These are phyloP conservation scores for Zygosaccharomyces pseudobailii DNA, from an alignment of 1,139 yeast genomes.

Conservation along the genomic window DNA sequence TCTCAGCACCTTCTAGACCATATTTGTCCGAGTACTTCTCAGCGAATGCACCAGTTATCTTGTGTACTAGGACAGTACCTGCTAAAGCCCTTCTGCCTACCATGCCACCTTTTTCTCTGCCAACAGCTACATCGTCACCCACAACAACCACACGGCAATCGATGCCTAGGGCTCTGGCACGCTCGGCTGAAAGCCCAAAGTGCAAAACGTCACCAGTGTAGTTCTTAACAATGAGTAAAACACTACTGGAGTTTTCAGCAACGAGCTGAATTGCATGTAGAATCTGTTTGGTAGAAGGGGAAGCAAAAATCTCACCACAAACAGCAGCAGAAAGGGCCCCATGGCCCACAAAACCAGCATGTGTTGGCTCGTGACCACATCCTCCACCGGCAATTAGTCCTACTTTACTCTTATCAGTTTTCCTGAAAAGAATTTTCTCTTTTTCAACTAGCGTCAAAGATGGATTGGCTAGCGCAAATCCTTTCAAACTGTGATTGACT, in stretches of 20 bases:
- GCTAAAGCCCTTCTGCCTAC: constrained; percentile 94
- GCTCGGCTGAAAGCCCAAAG: constrained; percentile 85
- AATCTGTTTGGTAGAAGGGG: constrained; percentile 87
- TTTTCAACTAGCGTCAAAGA: constrained; percentile 55
- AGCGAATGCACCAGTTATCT: constrained; percentile 74
- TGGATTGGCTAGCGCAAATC: constrained; percentile 68
- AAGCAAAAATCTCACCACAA: constrained; percentile 83
- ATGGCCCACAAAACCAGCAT: constrained; percentile 83
- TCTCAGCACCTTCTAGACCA: constrained; percentile 48
- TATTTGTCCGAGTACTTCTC: constrained; percentile 41
- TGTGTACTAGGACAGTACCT: constrained; percentile 84
- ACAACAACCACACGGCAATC: constrained; percentile 69
- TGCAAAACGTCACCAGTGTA: constrained; percentile 93
- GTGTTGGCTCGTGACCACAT: constrained; percentile 92
- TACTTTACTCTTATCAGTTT: constrained; percentile 45
- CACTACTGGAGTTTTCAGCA: constrained; percentile 51
- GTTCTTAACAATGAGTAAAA: constrained; percentile 75
- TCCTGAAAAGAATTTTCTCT: constrained; percentile 61
- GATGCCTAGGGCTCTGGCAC: constrained; percentile 73
- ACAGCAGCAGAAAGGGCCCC: constrained; percentile 85
- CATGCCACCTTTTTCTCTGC: constrained; percentile 75
- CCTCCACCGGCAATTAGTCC: constrained; percentile 89
- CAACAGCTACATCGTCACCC: constrained; percentile 92
- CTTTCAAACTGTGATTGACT: constrained; percentile 59
- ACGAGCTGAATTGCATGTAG: constrained; percentile 52